These are phyloP conservation scores for Malus hybrid DNA, from an alignment of 331 rosid genomes.

Conservation along the genomic window DNA sequence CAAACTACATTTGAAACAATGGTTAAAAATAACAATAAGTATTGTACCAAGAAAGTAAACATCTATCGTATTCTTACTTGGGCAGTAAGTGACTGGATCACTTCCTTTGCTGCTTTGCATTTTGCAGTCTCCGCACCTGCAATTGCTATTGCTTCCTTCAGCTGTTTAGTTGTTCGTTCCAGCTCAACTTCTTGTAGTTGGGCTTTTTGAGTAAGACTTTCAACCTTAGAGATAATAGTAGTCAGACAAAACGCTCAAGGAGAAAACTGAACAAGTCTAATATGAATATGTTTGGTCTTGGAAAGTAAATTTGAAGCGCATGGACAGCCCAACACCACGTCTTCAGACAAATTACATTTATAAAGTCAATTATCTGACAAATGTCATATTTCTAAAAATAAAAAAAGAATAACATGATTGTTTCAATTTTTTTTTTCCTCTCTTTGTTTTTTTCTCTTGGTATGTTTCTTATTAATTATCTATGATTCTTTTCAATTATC, in stretches of 20 bases:
- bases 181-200: conserved; percentile 87
- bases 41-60: neutral
- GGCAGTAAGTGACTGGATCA: conserved; percentile 95
- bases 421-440: no score
- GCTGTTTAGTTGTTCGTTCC: conserved; percentile 88
- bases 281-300: neutral
- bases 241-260: conserved; percentile 17
- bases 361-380: neutral
- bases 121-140: conserved; percentile 89
- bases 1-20: neutral
- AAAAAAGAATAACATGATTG: neutral
- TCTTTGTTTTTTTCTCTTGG: neutral
- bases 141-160: conserved; percentile 85
- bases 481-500: neutral
- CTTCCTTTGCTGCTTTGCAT: conserved; percentile 97
- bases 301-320: neutral
- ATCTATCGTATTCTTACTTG: conserved; percentile 74
- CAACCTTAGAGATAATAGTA: conserved; percentile 50
- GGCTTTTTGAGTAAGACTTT: conserved; percentile 75
- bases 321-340: neutral
- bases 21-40: neutral
- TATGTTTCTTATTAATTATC: neutral
- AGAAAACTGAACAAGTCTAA: conserved; percentile 7
- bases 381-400: neutral
- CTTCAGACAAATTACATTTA: neutral